Conservation (phyloP, 768 basidiomycete genomes). For the Leccinum variicolor region DNA sequence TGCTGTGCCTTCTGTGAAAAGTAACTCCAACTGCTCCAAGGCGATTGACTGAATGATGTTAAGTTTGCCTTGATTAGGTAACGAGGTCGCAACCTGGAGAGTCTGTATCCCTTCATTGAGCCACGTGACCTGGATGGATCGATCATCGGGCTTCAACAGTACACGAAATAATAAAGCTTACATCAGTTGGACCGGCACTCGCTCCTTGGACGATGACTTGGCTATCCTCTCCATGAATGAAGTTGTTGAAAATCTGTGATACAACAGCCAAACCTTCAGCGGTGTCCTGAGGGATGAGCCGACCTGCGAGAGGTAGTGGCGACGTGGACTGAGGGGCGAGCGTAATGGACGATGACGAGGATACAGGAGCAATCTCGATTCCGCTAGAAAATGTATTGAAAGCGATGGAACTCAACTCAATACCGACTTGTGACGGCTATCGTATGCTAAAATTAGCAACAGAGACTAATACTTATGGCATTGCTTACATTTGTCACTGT, state of each 20-base stretch:
- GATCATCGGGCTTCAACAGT: neutral
- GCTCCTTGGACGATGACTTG: conserved; percentile 56
- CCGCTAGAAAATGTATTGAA: conserved; percentile 57
- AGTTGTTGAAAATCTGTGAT: conserved; percentile 67
- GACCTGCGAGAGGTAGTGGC: conserved; percentile 53
- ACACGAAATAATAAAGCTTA: conserved; percentile 28
- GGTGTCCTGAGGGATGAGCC: conserved; percentile 59
- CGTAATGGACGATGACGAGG: conserved; percentile 46
- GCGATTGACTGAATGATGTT: conserved; percentile 62
- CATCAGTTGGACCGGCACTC: conserved; percentile 54
- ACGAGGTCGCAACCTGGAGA: conserved; percentile 52
- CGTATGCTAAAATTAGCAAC: conserved; percentile 4
- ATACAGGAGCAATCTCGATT: conserved; percentile 57
- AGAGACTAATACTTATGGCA: neutral
- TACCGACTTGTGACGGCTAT: conserved; percentile 74
- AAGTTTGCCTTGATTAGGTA: conserved; percentile 61
- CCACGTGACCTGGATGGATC: conserved; percentile 55
- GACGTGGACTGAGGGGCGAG: conserved; percentile 54
- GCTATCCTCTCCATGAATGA: conserved; percentile 64
- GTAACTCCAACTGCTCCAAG: conserved; percentile 55
- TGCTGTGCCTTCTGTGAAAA: conserved; percentile 56
- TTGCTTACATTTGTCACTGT: conserved; percentile 54
- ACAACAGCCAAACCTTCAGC: conserved; percentile 52
- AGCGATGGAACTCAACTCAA: conserved; percentile 55
- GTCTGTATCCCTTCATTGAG: conserved; percentile 67